Evolutionary conservation across 1,139 yeast genomes (phyloP).

Genomic region (Lipomyces yarrowii): DNA sequence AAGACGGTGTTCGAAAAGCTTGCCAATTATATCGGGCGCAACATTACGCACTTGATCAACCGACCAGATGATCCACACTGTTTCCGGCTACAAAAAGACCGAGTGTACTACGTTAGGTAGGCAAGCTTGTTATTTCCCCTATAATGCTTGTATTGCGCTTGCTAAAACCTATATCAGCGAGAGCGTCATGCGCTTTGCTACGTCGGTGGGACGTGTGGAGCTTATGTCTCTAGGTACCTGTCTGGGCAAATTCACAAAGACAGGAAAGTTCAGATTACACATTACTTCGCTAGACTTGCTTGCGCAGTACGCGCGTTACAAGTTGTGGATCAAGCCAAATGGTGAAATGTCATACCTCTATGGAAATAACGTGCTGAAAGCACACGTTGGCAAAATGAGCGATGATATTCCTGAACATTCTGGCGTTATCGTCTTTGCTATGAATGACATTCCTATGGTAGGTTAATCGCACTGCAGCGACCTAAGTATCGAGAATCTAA

Average conservation of each 20-base stretch:
- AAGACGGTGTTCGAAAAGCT: conserved; percentile 93
- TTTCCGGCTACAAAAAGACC: conserved; percentile 90
- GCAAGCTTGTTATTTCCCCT: conserved; percentile 4
- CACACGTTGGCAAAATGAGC: conserved; percentile 94
- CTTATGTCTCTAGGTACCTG: conserved; percentile 93
- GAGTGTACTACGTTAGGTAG: conserved; percentile 80
- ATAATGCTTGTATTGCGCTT: background rate
- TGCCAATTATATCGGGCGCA: conserved; percentile 94
- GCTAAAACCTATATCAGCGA: conserved; percentile 50
- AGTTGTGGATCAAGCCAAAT: conserved; percentile 93
- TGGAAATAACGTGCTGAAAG: conserved; percentile 95
- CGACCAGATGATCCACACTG: conserved; percentile 91
- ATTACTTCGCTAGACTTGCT: conserved; percentile 85
- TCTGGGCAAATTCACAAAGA: conserved; percentile 94
- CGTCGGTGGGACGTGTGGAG: conserved; percentile 84
- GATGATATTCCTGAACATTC: conserved; percentile 98
- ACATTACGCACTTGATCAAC: conserved; percentile 84
- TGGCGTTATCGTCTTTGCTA: conserved; percentile 86
- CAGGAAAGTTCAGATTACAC: conserved; percentile 94
- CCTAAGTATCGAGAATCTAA: background rate
- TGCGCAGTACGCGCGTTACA: conserved; percentile 87
- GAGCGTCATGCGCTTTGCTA: conserved; percentile 80
- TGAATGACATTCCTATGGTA: conserved; percentile 82
- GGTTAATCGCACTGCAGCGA: background rate
- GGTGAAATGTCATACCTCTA: conserved; percentile 98